These are phyloP conservation scores for Coelastrella sp. DNA, from an alignment of 139 green algal species.

Conservation along the genomic window DNA sequence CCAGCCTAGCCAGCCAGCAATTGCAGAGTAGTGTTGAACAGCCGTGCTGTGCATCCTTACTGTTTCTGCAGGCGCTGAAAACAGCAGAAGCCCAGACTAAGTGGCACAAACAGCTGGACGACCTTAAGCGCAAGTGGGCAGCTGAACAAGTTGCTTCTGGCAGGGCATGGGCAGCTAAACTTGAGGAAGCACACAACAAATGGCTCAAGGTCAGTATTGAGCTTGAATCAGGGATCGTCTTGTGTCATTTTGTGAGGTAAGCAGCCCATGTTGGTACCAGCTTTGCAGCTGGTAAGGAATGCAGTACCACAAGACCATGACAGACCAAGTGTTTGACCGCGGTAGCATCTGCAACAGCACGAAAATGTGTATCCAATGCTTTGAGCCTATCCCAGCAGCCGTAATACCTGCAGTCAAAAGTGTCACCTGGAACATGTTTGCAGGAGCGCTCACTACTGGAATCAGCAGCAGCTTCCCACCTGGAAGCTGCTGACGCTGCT, in stretches of 20 bases:
- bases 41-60: neutral
- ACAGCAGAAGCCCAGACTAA: slow-evolving; percentile 1
- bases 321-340: too few species aligned
- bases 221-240: neutral
- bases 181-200: slow-evolving; percentile 45
- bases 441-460: slow-evolving; percentile 44
- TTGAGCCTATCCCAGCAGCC: neutral
- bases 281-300: too few species aligned
- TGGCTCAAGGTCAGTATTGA: slow-evolving; percentile 42
- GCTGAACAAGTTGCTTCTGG: slow-evolving; percentile 42
- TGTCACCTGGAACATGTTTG: neutral
- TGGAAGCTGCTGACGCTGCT: slow-evolving; percentile 16
- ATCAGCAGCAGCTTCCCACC: slow-evolving; percentile 4
- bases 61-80: slow-evolving; percentile 1
- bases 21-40: neutral
- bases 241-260: too few species aligned
- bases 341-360: too few species aligned
- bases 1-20: neutral
- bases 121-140: slow-evolving; percentile 26
- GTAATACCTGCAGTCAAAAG: neutral
- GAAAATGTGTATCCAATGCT: too few species aligned
- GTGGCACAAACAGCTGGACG: slow-evolving; percentile 47
- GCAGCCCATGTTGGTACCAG: too few species aligned
- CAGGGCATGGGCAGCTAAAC: slow-evolving; percentile 38
- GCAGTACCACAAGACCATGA: too few species aligned